A percentile compares a stretch with the other conserved stretches of the same genome.
Evolutionary conservation across 305 asterid genomes (phyloP).

Genomic region (Rubia tinctorum): DNA sequence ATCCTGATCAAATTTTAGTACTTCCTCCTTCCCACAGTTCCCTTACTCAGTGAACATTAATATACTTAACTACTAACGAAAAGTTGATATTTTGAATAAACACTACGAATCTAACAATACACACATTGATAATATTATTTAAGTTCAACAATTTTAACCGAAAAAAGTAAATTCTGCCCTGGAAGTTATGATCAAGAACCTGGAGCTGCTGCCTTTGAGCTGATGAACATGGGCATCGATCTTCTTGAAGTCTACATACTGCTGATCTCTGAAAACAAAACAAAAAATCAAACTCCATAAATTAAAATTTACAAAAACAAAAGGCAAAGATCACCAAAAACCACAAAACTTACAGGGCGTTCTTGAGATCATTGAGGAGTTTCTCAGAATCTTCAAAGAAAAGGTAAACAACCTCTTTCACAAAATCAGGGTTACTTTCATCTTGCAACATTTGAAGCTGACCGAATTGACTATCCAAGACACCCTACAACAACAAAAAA

Average conservation of each 20-base stretch:
- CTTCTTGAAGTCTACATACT: conserved; percentile 59
- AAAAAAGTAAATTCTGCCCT: background rate
- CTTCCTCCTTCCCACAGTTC: too few relatives aligned
- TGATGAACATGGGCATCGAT: conserved; percentile 83
- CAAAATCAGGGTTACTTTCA: conserved; percentile 78
- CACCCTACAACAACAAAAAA: conserved; percentile 32
- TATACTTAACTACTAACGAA: background rate
- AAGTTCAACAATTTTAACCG: background rate
- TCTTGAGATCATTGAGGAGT: conserved; percentile 61
- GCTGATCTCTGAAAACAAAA: conserved; percentile 44
- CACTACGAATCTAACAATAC: background rate
- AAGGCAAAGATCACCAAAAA: conserved; percentile 2
- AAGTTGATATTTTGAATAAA: background rate
- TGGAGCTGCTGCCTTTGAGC: conserved; percentile 84
- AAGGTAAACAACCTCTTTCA: conserved; percentile 70
- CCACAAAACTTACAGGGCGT: conserved; percentile 42
- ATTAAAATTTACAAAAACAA: background rate
- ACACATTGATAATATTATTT: background rate
- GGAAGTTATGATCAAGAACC: conserved; percentile 26
- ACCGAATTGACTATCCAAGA: conserved; percentile 69
- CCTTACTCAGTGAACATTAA: background rate
- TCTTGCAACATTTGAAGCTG: conserved; percentile 76
- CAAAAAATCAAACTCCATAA: background rate
- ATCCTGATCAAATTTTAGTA: background rate
- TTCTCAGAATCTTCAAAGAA: conserved; percentile 75